phyloP scores from a whole-genome alignment of 2,329 filamentous ascomycete species.

The Colletotrichum magnum region DNA sequence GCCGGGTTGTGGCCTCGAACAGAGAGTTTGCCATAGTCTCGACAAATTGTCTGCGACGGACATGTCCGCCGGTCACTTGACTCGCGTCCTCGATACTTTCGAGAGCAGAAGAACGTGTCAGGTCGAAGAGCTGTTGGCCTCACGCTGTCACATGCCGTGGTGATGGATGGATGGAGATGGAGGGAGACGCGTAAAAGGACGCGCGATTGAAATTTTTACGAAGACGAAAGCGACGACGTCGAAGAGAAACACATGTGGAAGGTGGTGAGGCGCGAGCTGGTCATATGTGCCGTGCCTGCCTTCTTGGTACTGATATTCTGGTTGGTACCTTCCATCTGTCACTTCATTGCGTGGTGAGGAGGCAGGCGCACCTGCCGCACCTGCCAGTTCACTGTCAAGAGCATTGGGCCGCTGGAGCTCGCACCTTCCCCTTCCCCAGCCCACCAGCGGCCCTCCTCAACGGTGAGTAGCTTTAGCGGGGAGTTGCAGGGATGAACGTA shows the following conservation, averaged over 20 bases:
- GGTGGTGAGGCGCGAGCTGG: background rate
- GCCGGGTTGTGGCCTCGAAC: background rate
- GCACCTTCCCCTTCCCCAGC: too few relatives aligned
- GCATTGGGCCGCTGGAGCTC: too few relatives aligned
- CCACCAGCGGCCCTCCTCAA: too few relatives aligned
- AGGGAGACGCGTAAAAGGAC: too few relatives aligned
- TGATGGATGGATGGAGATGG: background rate
- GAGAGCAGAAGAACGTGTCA: background rate
- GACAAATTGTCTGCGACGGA: background rate
- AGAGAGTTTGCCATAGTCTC: background rate
- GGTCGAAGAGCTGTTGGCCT: background rate
- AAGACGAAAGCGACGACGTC: background rate
- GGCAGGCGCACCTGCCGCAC: too few relatives aligned
- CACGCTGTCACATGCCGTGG: background rate
- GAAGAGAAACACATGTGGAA: background rate
- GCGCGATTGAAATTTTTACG: background rate
- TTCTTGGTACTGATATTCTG: background rate
- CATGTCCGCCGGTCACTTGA: slow-evolving; percentile 3
- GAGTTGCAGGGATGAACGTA: background rate
- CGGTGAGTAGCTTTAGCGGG: background rate
- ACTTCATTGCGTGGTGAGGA: too few relatives aligned
- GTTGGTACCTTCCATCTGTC: background rate
- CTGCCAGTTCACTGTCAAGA: background rate
- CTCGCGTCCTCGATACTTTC: background rate
- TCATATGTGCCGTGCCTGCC: background rate